phyloP scores from a whole-genome alignment of 2,329 filamentous ascomycete species.

The Curvularia verruculosa region DNA sequence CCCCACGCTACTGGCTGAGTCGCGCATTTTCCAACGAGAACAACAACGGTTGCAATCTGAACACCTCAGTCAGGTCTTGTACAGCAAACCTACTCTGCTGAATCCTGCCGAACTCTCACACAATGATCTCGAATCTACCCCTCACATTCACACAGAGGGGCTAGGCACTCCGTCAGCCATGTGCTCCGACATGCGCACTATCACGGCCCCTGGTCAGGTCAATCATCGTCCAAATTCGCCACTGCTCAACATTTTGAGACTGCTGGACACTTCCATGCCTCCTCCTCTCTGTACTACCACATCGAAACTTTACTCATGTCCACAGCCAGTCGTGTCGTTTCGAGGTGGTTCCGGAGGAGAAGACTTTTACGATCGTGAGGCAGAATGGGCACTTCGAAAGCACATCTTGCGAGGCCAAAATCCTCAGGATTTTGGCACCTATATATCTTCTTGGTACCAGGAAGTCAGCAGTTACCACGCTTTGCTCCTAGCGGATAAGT shows the following conservation, averaged over 20 bases:
- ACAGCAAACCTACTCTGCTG: conserved; percentile 18
- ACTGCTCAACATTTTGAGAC: not conserved
- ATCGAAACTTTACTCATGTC: not conserved
- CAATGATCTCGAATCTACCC: conserved; percentile 6
- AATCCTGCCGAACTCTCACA: conserved; percentile 1
- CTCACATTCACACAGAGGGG: conserved; percentile 13
- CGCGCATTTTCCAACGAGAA: conserved; percentile 8
- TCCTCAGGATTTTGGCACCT: not conserved
- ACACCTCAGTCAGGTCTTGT: conserved; percentile 33
- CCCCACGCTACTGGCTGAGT: conserved; percentile 7
- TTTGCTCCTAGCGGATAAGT: not conserved
- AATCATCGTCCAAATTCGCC: not conserved
- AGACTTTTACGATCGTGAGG: not conserved
- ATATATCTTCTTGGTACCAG: not conserved
- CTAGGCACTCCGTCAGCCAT: conserved; percentile 13
- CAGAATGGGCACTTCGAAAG: not conserved
- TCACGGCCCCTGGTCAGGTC: conserved; percentile 11
- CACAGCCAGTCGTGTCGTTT: conserved; percentile 12
- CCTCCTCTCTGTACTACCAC: not conserved
- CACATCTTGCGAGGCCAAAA: not conserved
- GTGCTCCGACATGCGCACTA: conserved; percentile 15
- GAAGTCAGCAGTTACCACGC: not conserved
- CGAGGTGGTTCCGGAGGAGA: conserved; percentile 21
- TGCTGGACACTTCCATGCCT: not conserved
- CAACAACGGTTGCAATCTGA: conserved; percentile 33